Evolutionary conservation across 352 stramenopile genomes (phyloP).

Genomic region (Phytophthora capsici): DNA sequence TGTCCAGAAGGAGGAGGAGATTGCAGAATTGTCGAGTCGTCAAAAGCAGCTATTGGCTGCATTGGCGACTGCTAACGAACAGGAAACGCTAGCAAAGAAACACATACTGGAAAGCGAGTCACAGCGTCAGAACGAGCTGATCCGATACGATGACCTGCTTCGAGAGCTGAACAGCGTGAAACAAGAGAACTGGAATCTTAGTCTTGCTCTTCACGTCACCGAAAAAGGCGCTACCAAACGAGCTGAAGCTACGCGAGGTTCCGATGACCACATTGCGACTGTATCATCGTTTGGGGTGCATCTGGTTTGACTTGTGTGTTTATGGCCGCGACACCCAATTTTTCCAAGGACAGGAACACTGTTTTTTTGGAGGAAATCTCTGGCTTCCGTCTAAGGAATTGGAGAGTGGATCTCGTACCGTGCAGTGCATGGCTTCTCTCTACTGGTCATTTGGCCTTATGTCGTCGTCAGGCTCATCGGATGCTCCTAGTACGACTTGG

Average conservation of each 20-base stretch:
- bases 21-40: conserved; percentile 35
- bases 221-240: too few species aligned
- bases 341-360: conserved; percentile 1
- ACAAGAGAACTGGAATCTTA: conserved; percentile 76
- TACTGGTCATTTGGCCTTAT: conserved; percentile 72
- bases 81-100: conserved; percentile 75
- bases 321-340: conserved; percentile 33
- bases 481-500: conserved; percentile 39
- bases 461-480: conserved; percentile 51
- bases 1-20: conserved; percentile 48
- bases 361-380: not conserved
- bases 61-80: conserved; percentile 73
- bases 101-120: conserved; percentile 42
- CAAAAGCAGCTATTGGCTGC: conserved; percentile 48
- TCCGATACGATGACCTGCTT: conserved; percentile 55
- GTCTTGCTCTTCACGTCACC: conserved; percentile 65
- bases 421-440: conserved; percentile 50
- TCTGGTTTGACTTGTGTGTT: conserved; percentile 70
- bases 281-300: conserved; percentile 58
- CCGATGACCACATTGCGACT: too few species aligned
- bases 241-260: too few species aligned
- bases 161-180: conserved; percentile 63
- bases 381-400: conserved; percentile 22
- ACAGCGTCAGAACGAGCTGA: conserved; percentile 43
- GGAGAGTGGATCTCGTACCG: not conserved